Evolutionary conservation across 495 filamentous ascomycete genomes (phyloP).

Genomic region (Annulohypoxylon maeteangense): DNA sequence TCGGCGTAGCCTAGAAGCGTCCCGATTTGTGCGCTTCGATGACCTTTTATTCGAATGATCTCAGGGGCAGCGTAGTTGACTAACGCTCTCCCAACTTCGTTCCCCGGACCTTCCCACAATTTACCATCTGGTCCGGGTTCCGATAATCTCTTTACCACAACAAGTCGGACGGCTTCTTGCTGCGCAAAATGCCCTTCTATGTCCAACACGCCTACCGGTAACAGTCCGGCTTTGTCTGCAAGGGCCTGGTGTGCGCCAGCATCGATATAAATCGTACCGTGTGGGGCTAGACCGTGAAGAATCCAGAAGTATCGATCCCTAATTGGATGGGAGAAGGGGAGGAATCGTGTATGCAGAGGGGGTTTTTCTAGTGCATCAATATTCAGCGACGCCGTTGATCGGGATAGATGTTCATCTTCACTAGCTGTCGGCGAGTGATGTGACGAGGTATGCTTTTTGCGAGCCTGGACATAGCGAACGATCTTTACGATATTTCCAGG

Average conservation of each 20-base stretch:
- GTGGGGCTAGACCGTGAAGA: constrained; percentile 89
- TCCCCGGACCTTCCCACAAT: constrained; percentile 63
- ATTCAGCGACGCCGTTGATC: constrained; percentile 51
- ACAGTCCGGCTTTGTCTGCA: constrained; percentile 81
- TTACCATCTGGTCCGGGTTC: constrained; percentile 44
- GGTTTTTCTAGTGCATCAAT: constrained; percentile 48
- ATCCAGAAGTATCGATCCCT: constrained; percentile 97
- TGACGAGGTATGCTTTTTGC: constrained; percentile 51
- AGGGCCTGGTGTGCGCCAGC: constrained; percentile 84
- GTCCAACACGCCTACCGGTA: constrained; percentile 90
- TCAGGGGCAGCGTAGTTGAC: constrained; percentile 92
- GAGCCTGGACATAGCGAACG: constrained; percentile 78
- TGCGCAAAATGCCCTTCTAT: constrained; percentile 88
- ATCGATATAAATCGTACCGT: constrained; percentile 93
- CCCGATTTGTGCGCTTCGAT: constrained; percentile 82
- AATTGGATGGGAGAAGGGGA: constrained; percentile 86
- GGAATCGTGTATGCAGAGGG: constrained; percentile 91
- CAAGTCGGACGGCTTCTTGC: constrained; percentile 88
- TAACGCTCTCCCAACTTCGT: constrained; percentile 90
- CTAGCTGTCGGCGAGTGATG: constrained; percentile 39
- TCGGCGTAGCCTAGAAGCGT: constrained; percentile 87
- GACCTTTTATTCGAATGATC: constrained; percentile 83
- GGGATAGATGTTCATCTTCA: constrained; percentile 48
- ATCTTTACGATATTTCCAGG: constrained; percentile 93
- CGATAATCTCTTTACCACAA: constrained; percentile 65